Evolutionary conservation across 2,329 filamentous ascomycete species (phyloP), one percentile per base, ranked within the genome.

Genomic region (Ramichloridium luteum): DNA sequence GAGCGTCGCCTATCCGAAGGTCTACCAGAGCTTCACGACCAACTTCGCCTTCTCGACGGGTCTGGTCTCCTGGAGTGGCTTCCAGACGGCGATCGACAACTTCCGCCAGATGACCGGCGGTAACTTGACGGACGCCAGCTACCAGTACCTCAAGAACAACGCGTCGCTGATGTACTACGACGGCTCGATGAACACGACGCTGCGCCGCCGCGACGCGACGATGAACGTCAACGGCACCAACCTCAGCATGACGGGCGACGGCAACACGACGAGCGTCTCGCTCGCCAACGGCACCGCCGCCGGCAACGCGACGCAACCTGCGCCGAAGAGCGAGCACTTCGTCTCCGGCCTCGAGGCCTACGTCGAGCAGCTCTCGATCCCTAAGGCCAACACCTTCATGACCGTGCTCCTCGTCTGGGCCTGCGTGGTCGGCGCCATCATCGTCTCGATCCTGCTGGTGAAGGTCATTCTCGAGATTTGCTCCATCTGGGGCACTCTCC

Each of bases 21-120:
- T 96, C 22, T 96, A 96, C 62, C 74, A 77, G 45, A 88, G 77
- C 55, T 98, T 93, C 59, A 65, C 80, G 40, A 82, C 82, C 61
- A 96, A 96, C 61, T 96, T 98, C 56, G 86, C 68, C 28, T 96
- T 94, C 65, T 88, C 83, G 42, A 80, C 78, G 16, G 85, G 85
- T 30, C 61, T 96, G 35, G 67, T 96, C 35, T 73, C 80, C 5
- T 94, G 84, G 84, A 70, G 68, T n/a, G 61, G 65, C 27, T 73
- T 96, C 65, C 83, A 94, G 58, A 61, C 57, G 5, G 68, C 75
- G 4, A 96, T 98, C 52, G 90, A 96, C 61, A 68, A 64, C 51
- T 93, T 98, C 61, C 75, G 90, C 34, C 59, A 61, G 18, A 62
- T 56, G 30, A 96, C 90, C 1, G 90, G 90, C 32, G 90, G 90